These are phyloP conservation scores for Auricularia sp. DNA, from an alignment of 768 basidiomycete species.

Conservation along the genomic window DNA sequence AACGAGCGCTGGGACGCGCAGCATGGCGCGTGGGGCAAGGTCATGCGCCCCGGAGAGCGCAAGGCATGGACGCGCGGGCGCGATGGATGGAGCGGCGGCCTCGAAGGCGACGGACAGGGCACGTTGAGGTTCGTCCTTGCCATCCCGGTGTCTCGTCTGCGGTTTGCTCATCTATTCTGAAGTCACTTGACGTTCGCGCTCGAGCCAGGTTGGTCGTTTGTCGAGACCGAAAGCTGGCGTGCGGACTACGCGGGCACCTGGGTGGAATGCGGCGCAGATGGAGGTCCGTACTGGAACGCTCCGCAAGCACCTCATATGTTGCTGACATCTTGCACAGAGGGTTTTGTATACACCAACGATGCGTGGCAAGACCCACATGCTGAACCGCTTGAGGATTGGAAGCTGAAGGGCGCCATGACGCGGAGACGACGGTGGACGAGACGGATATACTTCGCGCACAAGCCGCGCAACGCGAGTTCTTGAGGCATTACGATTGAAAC, in stretches of 20 bases:
- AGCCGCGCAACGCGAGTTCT: too few relatives aligned
- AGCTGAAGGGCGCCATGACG: conserved; percentile 39
- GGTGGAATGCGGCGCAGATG: conserved; percentile 32
- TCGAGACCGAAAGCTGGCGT: conserved; percentile 70
- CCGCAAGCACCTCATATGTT: not conserved
- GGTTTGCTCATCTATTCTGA: conserved; percentile 16
- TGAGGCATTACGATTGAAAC: too few relatives aligned
- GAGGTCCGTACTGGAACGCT: conserved; percentile 16
- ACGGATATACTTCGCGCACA: conserved; percentile 34
- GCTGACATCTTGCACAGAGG: conserved; percentile 31
- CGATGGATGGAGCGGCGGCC: conserved; percentile 60
- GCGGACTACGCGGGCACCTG: conserved; percentile 51
- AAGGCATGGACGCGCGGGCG: conserved; percentile 59
- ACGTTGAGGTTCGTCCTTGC: conserved; percentile 50
- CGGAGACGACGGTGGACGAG: conserved; percentile 60
- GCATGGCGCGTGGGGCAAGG: conserved; percentile 27
- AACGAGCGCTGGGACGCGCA: conserved; percentile 54
- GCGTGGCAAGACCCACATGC: conserved; percentile 48
- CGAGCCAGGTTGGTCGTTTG: conserved; percentile 63
- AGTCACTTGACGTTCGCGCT: conserved; percentile 76
- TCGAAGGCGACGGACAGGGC: conserved; percentile 29
- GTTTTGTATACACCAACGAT: conserved; percentile 78
- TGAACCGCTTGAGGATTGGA: conserved; percentile 32
- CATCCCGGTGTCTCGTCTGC: conserved; percentile 4
- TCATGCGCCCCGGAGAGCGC: conserved; percentile 35